Base-by-base conservation (phyloP, 1,284 basidiomycete genomes). In the Marasmius oreades region DNA sequence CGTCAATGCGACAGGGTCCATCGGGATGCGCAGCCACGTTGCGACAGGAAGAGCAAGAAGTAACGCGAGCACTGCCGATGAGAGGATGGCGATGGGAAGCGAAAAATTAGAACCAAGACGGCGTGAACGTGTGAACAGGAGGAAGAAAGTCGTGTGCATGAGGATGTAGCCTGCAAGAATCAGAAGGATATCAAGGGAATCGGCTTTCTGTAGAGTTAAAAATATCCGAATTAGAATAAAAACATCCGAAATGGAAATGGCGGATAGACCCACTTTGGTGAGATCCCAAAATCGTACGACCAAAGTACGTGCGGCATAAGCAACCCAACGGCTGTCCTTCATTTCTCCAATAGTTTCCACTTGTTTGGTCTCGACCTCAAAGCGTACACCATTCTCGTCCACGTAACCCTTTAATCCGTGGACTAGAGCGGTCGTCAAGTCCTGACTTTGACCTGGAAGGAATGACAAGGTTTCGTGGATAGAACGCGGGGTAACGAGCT, bases 121-220 rank as follows among this genome's bases (percentile, higher is more conserved):
- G 48, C 93, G 84, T 63, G 93, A 93, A 63, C 92, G 89, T 62
- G 89, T 77, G 74, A 95, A 90, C 42, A 97, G 81, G 57, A 94
- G 88, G 70, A 94, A 86, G 74, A 99, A 98, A 1, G 95, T 96
- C 26, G 80, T 80, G 75, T 98, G 95, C 96, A 99, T 99, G 57
- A 98, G 79, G 52, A 96, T 73, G 73, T 99, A 99, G 26, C 95
- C 97, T 5, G 90, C 82, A n/a, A 98, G 83, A 66, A 99, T 93
- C 63, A 98, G 88, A 55, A 96, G 80, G 67, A 99, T 98, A 72
- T 99, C 96, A 22, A 96, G 85, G 2, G 93, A 95, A 73, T 98
- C 93, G 24, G 97, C 95, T 75, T 93, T 93, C 84, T 91, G 70
- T 18, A 52, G 16, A n/a, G n/a, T n/a, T 51, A 56, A 23, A 62